Evolutionary conservation across 305 asterid species (phyloP).

Genomic region (Andrographis paniculata): DNA sequence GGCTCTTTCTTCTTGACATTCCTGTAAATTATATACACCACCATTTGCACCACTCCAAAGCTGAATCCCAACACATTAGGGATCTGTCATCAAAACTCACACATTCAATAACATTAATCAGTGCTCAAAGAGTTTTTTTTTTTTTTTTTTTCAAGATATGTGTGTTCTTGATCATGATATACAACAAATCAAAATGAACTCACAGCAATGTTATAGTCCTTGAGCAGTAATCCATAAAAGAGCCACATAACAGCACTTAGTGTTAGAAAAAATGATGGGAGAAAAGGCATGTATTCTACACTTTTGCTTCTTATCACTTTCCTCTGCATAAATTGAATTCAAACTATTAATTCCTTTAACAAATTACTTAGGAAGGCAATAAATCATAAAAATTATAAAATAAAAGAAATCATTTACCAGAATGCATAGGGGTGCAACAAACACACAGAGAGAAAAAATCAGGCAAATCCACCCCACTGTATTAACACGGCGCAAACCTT

Average conservation of each 20-base stretch:
- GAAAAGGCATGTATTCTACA: conserved; percentile 45
- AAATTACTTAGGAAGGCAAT: no score
- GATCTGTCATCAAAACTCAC: no score
- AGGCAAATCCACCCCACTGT: conserved; percentile 52
- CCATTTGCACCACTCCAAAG: no score
- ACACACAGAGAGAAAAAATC: conserved; percentile 39
- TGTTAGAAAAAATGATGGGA: conserved; percentile 35
- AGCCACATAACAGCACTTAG: conserved; percentile 49
- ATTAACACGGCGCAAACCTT: conserved; percentile 20
- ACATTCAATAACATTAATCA: no score
- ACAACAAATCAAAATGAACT: conserved; percentile 4
- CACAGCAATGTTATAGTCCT: conserved; percentile 39
- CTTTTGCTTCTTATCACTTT: conserved; percentile 39
- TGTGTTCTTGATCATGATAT: neutral
- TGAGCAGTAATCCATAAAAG: conserved; percentile 35
- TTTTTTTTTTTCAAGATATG: no score
- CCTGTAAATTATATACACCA: no score
- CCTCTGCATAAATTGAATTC: conserved; percentile 23
- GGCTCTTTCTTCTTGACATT: no score
- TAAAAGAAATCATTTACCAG: conserved; percentile 27
- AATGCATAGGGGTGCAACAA: conserved; percentile 44
- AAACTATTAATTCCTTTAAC: neutral
- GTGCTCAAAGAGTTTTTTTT: no score
- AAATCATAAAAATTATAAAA: no score
- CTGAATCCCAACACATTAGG: no score